A percentile compares a stretch with the other conserved stretches of the same genome.
Conservation (phyloP, 306 rosid genomes). For the Luffa aegyptiaca region DNA sequence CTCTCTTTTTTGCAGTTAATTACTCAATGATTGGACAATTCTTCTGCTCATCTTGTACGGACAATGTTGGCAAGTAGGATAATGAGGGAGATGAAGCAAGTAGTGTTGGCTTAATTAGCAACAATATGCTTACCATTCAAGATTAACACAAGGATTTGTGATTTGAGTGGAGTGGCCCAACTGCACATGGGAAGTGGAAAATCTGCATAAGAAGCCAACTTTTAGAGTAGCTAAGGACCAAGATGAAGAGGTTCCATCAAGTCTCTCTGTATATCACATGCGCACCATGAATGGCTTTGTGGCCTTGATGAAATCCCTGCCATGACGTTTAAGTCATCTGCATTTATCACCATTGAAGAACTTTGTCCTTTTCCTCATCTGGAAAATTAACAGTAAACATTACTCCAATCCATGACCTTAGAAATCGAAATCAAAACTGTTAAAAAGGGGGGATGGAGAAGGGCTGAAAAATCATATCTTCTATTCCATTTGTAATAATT, state of each 20-base stretch:
- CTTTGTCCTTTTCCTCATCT: not conserved
- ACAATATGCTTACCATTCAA: not conserved
- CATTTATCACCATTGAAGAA: not conserved
- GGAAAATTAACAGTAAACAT: not conserved
- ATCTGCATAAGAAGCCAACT: slow-evolving; percentile 23
- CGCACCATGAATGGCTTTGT: slow-evolving; percentile 32
- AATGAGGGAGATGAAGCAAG: not conserved
- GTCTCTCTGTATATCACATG: slow-evolving; percentile 22
- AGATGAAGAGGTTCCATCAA: not conserved
- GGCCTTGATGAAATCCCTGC: slow-evolving; percentile 24
- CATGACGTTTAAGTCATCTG: not conserved
- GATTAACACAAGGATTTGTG: not conserved
- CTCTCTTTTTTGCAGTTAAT: not conserved
- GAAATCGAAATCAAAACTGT: not conserved
- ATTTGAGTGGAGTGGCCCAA: slow-evolving; percentile 44
- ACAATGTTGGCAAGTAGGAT: not conserved
- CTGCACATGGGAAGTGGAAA: slow-evolving; percentile 44
- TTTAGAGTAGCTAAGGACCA: slow-evolving; percentile 45
- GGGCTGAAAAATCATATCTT: not conserved
- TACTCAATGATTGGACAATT: not conserved
- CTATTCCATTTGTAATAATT: slow-evolving; percentile 3
- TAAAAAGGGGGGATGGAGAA: not conserved
- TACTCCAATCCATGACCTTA: not conserved
- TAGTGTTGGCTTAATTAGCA: not conserved
- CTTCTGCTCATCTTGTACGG: not conserved